These are phyloP conservation scores for Suillus weaverae DNA, from an alignment of 768 basidiomycete species.

Conservation along the genomic window DNA sequence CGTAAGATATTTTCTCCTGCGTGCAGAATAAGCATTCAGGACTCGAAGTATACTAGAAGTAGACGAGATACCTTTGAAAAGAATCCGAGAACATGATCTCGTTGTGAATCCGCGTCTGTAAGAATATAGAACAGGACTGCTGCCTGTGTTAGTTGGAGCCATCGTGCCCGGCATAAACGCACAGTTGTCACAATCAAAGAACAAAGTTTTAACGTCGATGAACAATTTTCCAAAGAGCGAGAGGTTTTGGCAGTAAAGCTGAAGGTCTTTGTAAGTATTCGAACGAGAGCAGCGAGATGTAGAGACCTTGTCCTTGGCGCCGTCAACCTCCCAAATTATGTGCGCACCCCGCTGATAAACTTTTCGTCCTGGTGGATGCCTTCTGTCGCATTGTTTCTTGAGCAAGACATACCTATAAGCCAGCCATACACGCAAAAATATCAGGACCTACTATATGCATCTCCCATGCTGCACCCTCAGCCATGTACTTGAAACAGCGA, in stretches of 20 bases:
- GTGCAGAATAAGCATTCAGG: not conserved
- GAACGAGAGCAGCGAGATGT: not conserved
- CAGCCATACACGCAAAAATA: constrained; percentile 10
- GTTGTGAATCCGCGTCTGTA: constrained; percentile 77
- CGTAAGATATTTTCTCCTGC: constrained; percentile 92
- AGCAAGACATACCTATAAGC: constrained; percentile 15
- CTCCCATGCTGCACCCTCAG: constrained; percentile 69
- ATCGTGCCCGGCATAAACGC: constrained; percentile 24
- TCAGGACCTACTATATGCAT: constrained; percentile 55
- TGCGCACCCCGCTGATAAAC: constrained; percentile 90
- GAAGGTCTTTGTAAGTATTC: constrained; percentile 9
- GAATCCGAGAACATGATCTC: constrained; percentile 78
- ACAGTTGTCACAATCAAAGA: constrained; percentile 90
- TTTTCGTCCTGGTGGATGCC: constrained; percentile 81
- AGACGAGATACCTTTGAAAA: constrained; percentile 55
- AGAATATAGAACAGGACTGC: constrained; percentile 87
- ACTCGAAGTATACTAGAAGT: not conserved
- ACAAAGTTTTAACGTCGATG: constrained; percentile 95
- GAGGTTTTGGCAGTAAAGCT: constrained; percentile 97
- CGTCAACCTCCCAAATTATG: constrained; percentile 96
- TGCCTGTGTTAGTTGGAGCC: not conserved
- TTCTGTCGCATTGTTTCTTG: constrained; percentile 66
- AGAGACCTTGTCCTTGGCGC: constrained; percentile 76
- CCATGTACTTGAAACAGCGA: constrained; percentile 96
- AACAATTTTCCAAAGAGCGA: constrained; percentile 98